A percentile compares a stretch with the other conserved stretches of the same genome.
Evolutionary conservation across 164 flowering plant species (phyloP).

Genomic region (Nymphaea colorata): DNA sequence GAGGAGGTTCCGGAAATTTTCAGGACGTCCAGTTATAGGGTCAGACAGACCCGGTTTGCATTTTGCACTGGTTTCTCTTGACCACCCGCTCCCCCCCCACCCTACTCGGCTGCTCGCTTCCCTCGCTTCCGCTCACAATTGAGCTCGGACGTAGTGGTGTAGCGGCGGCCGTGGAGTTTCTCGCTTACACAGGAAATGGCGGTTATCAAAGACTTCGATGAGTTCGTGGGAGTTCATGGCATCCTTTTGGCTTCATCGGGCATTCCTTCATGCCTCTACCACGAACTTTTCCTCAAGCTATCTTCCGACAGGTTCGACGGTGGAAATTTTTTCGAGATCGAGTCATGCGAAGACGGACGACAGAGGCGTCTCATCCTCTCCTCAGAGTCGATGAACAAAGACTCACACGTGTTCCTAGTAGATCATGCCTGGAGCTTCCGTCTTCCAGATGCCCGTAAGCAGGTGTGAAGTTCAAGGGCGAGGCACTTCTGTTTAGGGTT

Average conservation of each 20-base stretch:
- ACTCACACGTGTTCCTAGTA: constrained; percentile 61
- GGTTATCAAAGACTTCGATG: constrained; percentile 31
- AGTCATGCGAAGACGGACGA: constrained; percentile 54
- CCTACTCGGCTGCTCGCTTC: no score
- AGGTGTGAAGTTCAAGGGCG: constrained; percentile 25
- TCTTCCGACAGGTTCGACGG: constrained; percentile 69
- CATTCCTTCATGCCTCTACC: constrained; percentile 52
- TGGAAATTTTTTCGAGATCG: constrained; percentile 67
- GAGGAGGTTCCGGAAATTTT: no score
- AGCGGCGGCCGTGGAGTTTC: no score
- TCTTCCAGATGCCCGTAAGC: constrained; percentile 74
- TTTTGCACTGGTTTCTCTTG: no score
- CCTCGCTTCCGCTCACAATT: no score
- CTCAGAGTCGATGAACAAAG: constrained; percentile 40
- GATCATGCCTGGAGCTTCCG: constrained; percentile 99
- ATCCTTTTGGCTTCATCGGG: constrained; percentile 70
- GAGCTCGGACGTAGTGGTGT: no score
- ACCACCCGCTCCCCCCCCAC: no score
- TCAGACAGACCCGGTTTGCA: no score
- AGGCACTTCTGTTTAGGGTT: no score
- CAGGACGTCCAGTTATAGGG: no score
- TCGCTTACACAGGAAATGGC: background rate
- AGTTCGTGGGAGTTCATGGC: constrained; percentile 61
- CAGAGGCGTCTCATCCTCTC: constrained; percentile 62
- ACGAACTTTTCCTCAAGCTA: constrained; percentile 61